These are phyloP conservation scores for Mimosa pudica DNA, from an alignment of 306 rosid species.

Conservation along the genomic window DNA sequence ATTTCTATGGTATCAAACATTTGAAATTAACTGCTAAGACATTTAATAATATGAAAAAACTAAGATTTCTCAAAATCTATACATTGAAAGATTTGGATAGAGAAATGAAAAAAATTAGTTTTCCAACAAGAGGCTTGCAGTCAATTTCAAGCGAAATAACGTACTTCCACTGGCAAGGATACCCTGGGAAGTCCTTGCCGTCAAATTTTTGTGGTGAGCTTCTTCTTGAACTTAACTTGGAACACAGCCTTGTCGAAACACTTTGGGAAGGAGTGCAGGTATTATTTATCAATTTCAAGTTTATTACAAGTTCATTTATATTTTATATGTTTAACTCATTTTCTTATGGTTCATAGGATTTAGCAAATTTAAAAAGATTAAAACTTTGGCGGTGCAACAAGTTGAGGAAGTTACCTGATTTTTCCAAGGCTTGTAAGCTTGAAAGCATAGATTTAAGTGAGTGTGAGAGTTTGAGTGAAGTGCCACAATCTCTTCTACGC, in stretches of 20 bases:
- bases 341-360: not conserved
- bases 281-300: too few species aligned
- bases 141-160: not conserved
- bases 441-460: too few species aligned
- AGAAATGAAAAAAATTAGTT: not conserved
- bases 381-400: fast-evolving
- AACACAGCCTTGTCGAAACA: fast-evolving
- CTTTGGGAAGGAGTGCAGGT: too few species aligned
- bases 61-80: not conserved
- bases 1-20: fast-evolving
- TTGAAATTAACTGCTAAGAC: not conserved
- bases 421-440: too few species aligned
- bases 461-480: not conserved
- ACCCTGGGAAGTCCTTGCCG: not conserved
- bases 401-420: too few species aligned
- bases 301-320: too few species aligned
- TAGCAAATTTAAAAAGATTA: not conserved
- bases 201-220: not conserved
- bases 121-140: not conserved
- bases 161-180: not conserved
- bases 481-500: not conserved
- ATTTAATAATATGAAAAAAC: not conserved
- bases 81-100: too few species aligned
- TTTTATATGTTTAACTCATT: not conserved
- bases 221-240: not conserved